Conservation (phyloP, 192 early-diverging fungal genomes). For the Mortierella hygrophila region DNA sequence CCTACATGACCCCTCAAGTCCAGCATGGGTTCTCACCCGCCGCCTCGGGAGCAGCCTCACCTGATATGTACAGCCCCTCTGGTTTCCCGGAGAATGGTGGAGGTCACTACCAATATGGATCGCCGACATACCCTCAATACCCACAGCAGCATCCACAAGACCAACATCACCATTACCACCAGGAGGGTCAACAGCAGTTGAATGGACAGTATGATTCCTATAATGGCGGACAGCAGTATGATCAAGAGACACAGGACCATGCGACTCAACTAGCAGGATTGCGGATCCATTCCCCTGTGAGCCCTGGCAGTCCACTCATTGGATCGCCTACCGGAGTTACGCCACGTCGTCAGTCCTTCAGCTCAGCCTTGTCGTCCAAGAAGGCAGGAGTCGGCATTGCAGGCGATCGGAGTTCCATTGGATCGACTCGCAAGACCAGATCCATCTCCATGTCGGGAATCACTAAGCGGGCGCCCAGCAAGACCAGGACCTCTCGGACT, state of each 20-base stretch:
- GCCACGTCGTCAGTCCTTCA: constrained; percentile 47
- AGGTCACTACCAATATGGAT: constrained; percentile 36
- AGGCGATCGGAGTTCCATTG: constrained; percentile 25
- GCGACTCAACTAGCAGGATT: constrained; percentile 41
- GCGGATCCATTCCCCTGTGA: constrained; percentile 44
- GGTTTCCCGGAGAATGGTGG: constrained; percentile 28
- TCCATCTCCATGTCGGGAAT: constrained; percentile 52
- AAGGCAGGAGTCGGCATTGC: neutral
- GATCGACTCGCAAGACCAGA: constrained; percentile 39
- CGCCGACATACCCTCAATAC: constrained; percentile 37
- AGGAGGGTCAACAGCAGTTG: constrained; percentile 15
- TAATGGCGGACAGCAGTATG: constrained; percentile 19
- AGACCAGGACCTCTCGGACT: constrained; percentile 33
- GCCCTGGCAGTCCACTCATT: constrained; percentile 21
- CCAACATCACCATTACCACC: constrained; percentile 11
- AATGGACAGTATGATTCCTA: constrained; percentile 5
- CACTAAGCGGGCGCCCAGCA: constrained; percentile 36
- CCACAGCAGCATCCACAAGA: constrained; percentile 26
- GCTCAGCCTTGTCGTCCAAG: constrained; percentile 30
- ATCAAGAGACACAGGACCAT: constrained; percentile 36
- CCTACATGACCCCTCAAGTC: constrained; percentile 30
- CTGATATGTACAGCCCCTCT: constrained; percentile 46
- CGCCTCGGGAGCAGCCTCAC: constrained; percentile 23
- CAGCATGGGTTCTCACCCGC: constrained; percentile 52
- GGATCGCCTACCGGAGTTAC: neutral